phyloP scores from a whole-genome alignment of 2,329 filamentous ascomycete genomes.

The Allantophomopsis cytisporea region DNA sequence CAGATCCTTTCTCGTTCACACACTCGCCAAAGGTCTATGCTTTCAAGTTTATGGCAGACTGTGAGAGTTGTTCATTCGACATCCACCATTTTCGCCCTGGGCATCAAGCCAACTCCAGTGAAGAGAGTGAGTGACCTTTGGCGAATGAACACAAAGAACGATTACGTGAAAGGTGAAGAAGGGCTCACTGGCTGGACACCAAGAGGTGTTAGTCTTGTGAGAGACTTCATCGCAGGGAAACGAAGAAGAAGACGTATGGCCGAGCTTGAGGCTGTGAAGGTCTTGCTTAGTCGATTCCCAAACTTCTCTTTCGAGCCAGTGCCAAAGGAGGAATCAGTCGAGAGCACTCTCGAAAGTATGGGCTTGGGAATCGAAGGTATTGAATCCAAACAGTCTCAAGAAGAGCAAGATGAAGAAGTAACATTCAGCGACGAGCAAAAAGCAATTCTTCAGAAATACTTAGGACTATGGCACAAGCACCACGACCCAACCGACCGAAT shows the following conservation, averaged over 20 bases:
- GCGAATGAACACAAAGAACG: constrained; percentile 89
- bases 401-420: constrained; percentile 1
- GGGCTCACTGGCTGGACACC: constrained; percentile 74
- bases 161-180: constrained; percentile 95
- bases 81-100: constrained; percentile 74
- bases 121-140: constrained; percentile 88
- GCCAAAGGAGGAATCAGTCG: background rate
- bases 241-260: constrained; percentile 62
- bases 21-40: constrained; percentile 74
- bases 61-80: constrained; percentile 78
- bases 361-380: constrained; percentile 6
- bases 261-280: constrained; percentile 67
- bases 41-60: constrained; percentile 75
- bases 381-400: constrained; percentile 12
- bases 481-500: constrained; percentile 26
- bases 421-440: constrained; percentile 18
- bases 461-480: constrained; percentile 18
- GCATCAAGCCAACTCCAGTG: constrained; percentile 75
- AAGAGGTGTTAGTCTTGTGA: constrained; percentile 79
- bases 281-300: constrained; percentile 38
- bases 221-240: constrained; percentile 66
- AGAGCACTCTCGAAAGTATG: constrained; percentile 1
- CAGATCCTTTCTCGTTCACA: constrained; percentile 78
- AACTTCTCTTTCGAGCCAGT: constrained; percentile 25
- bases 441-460: constrained; percentile 24